Evolutionary conservation across 805 yeast species (phyloP).

Genomic region (Yamadazyma philogaea): DNA sequence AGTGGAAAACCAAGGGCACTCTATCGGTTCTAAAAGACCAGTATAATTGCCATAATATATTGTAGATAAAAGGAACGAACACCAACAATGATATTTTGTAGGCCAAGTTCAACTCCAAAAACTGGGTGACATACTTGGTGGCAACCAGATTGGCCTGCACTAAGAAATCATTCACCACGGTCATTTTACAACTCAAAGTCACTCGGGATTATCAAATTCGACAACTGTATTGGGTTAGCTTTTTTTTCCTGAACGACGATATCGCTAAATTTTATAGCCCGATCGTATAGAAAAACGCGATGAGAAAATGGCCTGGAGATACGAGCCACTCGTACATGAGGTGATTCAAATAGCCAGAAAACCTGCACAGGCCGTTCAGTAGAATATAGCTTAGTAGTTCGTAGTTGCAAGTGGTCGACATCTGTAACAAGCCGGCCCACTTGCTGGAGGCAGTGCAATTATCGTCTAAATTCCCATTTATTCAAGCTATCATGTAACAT

Average conservation of each 20-base stretch:
- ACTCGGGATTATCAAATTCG: background rate
- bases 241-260: constrained; percentile 2
- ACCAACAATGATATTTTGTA: constrained; percentile 33
- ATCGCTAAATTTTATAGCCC: constrained; percentile 3
- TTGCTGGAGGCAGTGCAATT: background rate
- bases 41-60: constrained; percentile 60
- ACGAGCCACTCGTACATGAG: constrained; percentile 7
- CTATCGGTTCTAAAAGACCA: constrained; percentile 76
- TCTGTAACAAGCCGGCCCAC: background rate
- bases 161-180: constrained; percentile 19
- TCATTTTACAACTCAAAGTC: constrained; percentile 18
- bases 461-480: background rate
- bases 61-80: constrained; percentile 60
- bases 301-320: background rate
- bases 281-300: constrained; percentile 9
- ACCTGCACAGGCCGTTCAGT: background rate
- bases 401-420: background rate
- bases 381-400: background rate
- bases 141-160: constrained; percentile 3
- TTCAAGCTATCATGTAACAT: background rate
- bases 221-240: background rate
- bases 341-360: constrained; percentile 2
- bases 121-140: constrained; percentile 11
- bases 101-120: constrained; percentile 23
- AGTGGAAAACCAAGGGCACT: constrained; percentile 86